Conservation (phyloP, 2,329 filamentous ascomycete species). For the Tolypocladium guangdongense region DNA sequence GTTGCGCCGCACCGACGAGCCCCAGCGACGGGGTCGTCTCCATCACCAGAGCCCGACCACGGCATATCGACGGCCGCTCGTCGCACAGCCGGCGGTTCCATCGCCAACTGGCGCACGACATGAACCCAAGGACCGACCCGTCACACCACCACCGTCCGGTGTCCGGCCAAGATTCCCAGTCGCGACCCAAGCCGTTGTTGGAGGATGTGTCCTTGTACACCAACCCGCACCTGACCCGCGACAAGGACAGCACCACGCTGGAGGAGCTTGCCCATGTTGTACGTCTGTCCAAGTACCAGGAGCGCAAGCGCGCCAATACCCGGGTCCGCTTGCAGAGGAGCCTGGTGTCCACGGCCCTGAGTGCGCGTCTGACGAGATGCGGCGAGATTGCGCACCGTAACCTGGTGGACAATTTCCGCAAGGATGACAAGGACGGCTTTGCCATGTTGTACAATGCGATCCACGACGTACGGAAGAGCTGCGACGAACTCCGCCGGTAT, state of each 20-base stretch:
- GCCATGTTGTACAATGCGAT: slow-evolving; percentile 64
- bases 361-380: slow-evolving; percentile 62
- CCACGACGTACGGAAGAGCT: slow-evolving; percentile 68
- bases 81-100: slow-evolving; percentile 30
- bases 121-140: slow-evolving; percentile 12
- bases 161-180: slow-evolving; percentile 29
- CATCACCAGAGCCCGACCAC: slow-evolving; percentile 25
- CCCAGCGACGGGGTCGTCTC: slow-evolving; percentile 26
- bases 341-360: slow-evolving; percentile 64
- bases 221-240: slow-evolving; percentile 47
- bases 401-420: slow-evolving; percentile 66
- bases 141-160: slow-evolving; percentile 15
- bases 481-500: slow-evolving; percentile 60
- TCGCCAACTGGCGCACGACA: slow-evolving; percentile 18
- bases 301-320: slow-evolving; percentile 65
- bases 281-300: slow-evolving; percentile 68
- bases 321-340: slow-evolving; percentile 64
- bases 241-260: slow-evolving; percentile 57
- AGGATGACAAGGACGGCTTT: slow-evolving; percentile 70
- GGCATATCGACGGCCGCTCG: slow-evolving; percentile 35
- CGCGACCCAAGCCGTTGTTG: slow-evolving; percentile 43
- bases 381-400: slow-evolving; percentile 66
- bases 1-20: slow-evolving; percentile 32
- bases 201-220: slow-evolving; percentile 57
- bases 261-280: slow-evolving; percentile 71